Conservation (phyloP, 148 eudicot genomes). For the Chenopodium formosanum region DNA sequence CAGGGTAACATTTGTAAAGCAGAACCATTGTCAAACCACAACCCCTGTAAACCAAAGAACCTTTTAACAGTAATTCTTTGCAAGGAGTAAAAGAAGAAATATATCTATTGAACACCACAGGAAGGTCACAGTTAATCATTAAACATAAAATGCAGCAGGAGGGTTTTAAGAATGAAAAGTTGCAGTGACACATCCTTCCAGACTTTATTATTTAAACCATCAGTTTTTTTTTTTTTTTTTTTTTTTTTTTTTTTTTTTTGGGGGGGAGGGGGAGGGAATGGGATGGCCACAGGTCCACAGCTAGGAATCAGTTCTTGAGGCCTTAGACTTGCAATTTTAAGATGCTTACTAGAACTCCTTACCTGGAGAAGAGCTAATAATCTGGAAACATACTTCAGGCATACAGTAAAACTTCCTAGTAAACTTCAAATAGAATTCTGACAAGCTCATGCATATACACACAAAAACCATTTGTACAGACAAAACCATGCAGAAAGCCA, state of each 20-base stretch:
- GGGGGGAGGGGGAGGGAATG: not conserved
- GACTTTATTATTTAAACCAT: not conserved
- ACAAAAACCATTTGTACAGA: not conserved
- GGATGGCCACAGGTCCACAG: not conserved
- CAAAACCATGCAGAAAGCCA: no score
- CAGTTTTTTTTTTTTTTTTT: not conserved
- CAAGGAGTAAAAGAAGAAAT: slow-evolving; percentile 8
- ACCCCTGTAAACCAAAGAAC: slow-evolving; percentile 48
- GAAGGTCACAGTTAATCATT: not conserved
- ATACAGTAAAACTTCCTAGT: not conserved
- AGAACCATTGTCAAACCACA: slow-evolving; percentile 73
- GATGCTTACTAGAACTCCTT: not conserved
- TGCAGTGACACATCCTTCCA: not conserved
- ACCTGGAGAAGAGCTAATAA: not conserved
- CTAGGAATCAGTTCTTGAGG: not conserved
- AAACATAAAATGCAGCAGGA: not conserved
- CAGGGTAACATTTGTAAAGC: slow-evolving; percentile 80
- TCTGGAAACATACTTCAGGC: not conserved
- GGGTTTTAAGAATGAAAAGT: not conserved
- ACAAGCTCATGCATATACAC: not conserved
- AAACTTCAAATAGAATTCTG: not conserved
- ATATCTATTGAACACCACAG: not conserved
- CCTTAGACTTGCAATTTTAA: not conserved
- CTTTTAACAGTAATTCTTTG: not conserved
- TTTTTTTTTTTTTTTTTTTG: no score